Evolutionary conservation across 139 green algal species (phyloP), one percentile per base, ranked within the genome.

Genomic region (Raphidocelis subcapitata): DNA sequence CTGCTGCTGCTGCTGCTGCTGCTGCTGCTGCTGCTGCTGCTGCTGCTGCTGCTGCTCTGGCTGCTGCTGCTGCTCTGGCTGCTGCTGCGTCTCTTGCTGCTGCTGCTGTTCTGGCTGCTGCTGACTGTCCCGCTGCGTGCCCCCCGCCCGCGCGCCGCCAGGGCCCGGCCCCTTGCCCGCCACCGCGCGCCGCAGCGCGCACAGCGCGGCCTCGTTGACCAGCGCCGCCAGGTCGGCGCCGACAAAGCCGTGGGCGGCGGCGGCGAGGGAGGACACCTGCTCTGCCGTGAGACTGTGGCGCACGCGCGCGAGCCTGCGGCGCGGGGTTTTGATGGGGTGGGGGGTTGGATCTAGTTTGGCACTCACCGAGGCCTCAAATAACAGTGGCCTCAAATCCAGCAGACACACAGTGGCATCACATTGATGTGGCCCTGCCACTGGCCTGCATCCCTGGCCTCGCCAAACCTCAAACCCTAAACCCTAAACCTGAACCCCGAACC

Each of bases 171-270:
- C 54, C 24, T 10, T 8, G 10, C 10, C 54, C 32, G 8, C 24
- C 3, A 81, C 75, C 8, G 65, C 15, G n/a, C 79, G 60, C 28
- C 83, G 54, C 20, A 94, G 76, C 20, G 87, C 87, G 16, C 20
- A 47, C 83, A 97, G 70, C 2, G 85, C 81, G 2, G 93, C 91
- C 74, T 95, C 89, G 26, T 90, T 79, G 59, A 87, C 90, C 51
- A 97, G 69, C 0, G 87, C 87, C 12, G 82, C 79, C 69, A 97
- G 76, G 75, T 97, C 93, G 3, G 92, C 91, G 0, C 83, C 86
- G 14, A 95, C 90, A 78, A 91, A 97, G 59, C 92, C 93, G 62
- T 94, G 85, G 35, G 81, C 84, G 2, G 66, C 54, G 1, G 62
- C 63, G 23, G 94, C 86, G 23, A 98, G 65, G 0, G 37, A 44